phyloP scores from a whole-genome alignment of 1,139 yeast species.

The Kodamaea arcana region DNA sequence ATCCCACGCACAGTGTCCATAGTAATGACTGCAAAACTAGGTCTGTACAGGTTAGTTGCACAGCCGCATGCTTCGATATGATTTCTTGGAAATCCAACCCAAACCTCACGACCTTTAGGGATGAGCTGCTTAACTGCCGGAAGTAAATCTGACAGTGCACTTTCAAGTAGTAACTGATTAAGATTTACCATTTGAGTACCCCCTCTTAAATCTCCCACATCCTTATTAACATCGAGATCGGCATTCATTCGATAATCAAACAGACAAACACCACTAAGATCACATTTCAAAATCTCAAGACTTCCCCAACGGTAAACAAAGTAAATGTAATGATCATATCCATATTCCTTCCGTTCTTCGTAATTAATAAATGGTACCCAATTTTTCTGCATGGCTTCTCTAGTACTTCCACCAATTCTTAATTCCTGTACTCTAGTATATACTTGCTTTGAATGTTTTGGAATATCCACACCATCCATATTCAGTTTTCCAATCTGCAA shows the following conservation, averaged over 20 bases:
- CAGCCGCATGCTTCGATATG: slow-evolving; percentile 26
- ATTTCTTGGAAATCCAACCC: slow-evolving; percentile 26
- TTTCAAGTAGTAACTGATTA: slow-evolving; percentile 10
- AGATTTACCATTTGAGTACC: slow-evolving; percentile 23
- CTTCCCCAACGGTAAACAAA: slow-evolving; percentile 38
- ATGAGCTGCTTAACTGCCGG: slow-evolving; percentile 4
- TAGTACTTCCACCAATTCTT: slow-evolving; percentile 17
- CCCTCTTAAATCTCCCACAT: slow-evolving; percentile 23
- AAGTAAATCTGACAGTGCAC: neutral
- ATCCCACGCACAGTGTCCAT: slow-evolving; percentile 11
- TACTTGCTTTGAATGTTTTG: slow-evolving; percentile 11
- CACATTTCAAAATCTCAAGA: slow-evolving; percentile 30
- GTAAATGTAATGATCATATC: slow-evolving; percentile 26
- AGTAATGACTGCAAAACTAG: slow-evolving; percentile 22
- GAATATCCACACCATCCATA: slow-evolving; percentile 19
- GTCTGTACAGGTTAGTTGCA: slow-evolving; percentile 22
- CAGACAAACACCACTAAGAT: slow-evolving; percentile 23
- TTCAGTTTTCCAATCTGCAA: slow-evolving; percentile 31
- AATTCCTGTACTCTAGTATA: slow-evolving; percentile 29
- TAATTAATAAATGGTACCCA: slow-evolving; percentile 43
- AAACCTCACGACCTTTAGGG: slow-evolving; percentile 20
- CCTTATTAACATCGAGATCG: slow-evolving; percentile 10
- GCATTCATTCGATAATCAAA: slow-evolving; percentile 21
- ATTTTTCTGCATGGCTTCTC: slow-evolving; percentile 33
- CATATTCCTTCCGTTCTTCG: slow-evolving; percentile 16